A percentile compares a stretch with the other conserved stretches of the same genome.
Conservation (phyloP, 2,329 filamentous ascomycete species). For the Phaeoacremonium minimum region DNA sequence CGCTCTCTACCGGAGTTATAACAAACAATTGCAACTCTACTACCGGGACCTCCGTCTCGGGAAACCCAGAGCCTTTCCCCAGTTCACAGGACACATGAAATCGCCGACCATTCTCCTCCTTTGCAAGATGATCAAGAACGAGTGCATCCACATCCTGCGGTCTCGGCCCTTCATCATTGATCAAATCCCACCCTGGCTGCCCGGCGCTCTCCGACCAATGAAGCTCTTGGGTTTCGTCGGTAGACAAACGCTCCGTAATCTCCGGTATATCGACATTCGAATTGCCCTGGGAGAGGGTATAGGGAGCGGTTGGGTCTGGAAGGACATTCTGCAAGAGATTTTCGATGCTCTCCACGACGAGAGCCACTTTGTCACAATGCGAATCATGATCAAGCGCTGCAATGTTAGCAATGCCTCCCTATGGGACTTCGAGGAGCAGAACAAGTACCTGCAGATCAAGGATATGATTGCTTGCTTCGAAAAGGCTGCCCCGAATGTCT, state of each 20-base stretch:
- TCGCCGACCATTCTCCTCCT: conserved; percentile 29
- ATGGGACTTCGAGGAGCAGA: too few relatives aligned
- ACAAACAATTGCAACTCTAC: conserved; percentile 16
- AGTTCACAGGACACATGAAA: conserved; percentile 7
- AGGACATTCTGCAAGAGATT: conserved; percentile 17
- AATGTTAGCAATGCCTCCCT: too few relatives aligned
- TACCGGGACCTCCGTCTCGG: conserved; percentile 1
- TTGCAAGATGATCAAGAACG: conserved; percentile 25
- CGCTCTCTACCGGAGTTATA: conserved; percentile 23
- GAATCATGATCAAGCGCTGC: conserved; percentile 23
- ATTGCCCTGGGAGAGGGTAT: conserved; percentile 19
- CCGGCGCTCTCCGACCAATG: conserved; percentile 17
- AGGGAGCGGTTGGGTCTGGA: conserved; percentile 21
- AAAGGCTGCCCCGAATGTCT: conserved; percentile 5
- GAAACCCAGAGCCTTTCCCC: conserved; percentile 2
- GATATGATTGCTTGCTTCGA: not conserved
- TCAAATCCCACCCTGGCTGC: conserved; percentile 27
- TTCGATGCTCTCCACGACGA: conserved; percentile 17
- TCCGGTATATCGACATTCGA: conserved; percentile 23
- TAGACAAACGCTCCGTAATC: conserved; percentile 22
- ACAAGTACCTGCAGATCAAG: not conserved
- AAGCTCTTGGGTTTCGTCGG: conserved; percentile 21
- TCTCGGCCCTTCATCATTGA: conserved; percentile 23
- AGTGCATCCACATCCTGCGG: conserved; percentile 22
- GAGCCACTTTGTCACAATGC: conserved; percentile 19